Base-by-base conservation (phyloP, 441 rosid species). In the Adansonia rubrostipa region DNA sequence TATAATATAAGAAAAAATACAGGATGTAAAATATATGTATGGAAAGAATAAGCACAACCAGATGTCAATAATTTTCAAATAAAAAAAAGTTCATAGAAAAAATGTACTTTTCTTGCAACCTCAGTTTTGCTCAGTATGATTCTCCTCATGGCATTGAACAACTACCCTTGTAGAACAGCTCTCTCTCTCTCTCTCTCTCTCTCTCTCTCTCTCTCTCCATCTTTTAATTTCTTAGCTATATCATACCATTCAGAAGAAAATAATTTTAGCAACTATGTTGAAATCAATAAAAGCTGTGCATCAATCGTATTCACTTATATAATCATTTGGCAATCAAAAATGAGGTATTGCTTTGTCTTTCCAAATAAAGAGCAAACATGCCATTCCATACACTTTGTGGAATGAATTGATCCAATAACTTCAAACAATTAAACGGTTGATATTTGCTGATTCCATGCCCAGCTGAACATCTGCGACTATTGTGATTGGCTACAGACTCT, bases 321-420 rank as follows among this genome's bases (percentile, higher is more conserved):
- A 70, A 50, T 70, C 74, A 24, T 20, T 17, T 24, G 19, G 15
- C 15, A 53, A 33, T 28, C 48, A 28, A 53, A 53, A 48, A 15
- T 53, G 33, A n/a, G 24, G 61, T 15, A 71, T 33, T 71, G 75
- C 10, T 33, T 33, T 53, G 15, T 13, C 19, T 9, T 9, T 54
- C 47, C 62, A 15, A 53, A 53, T 36, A 54, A 71, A 72, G 36
- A 54, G 50, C 50, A 72, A 54, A 36, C 9, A 33, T 72, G 33
- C 3, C 63, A 54, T 33, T 36, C 50, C 63, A 53, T 40, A 72
- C 28, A 36, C 28, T 63, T 72, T n/a, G 50, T 36, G 15, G 20
- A 72, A 54, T 72, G n/a, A 72, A 54, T 33, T 54, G 63, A 9
- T 72, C 17, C 63, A 36, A 72, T 72, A 54, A 36, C 20, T 72